Percentiles rank a stretch among this genome's conserved stretches.
These are phyloP conservation scores for Theobroma cacao DNA, from an alignment of 345 rosid species.

Conservation along the genomic window DNA sequence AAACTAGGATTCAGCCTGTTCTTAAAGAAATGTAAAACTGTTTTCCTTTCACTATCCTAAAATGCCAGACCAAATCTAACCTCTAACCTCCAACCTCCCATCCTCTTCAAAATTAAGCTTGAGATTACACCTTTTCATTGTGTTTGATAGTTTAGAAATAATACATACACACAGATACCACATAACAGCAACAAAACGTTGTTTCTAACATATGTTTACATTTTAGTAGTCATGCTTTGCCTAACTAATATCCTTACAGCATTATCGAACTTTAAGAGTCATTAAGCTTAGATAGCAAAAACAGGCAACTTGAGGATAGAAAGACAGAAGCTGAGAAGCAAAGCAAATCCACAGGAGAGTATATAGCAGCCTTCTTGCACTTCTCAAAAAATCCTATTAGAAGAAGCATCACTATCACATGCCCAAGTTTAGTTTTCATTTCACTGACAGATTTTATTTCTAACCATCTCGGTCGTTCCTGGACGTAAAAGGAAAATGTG, in stretches of 20 bases:
- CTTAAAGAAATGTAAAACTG: too few species aligned
- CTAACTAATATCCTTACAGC: background rate
- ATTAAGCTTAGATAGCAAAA: slow-evolving; percentile 72
- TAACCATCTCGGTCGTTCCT: slow-evolving; percentile 89
- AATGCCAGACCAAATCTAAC: too few species aligned
- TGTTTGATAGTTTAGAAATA: background rate
- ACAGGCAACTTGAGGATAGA: slow-evolving; percentile 77
- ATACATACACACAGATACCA: background rate
- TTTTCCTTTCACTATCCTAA: too few species aligned
- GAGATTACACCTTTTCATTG: too few species aligned
- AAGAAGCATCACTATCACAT: slow-evolving; percentile 93
- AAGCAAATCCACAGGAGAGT: slow-evolving; percentile 66
- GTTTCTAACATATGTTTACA: background rate
- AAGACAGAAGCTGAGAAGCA: slow-evolving; percentile 79
- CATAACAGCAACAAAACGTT: background rate
- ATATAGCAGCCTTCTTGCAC: slow-evolving; percentile 68
- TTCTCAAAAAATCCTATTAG: slow-evolving; percentile 87
- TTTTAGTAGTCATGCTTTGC: background rate
- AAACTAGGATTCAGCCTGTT: too few species aligned
- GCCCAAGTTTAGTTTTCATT: slow-evolving; percentile 87
- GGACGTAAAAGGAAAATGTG: background rate
- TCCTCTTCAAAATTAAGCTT: background rate
- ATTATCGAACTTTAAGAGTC: slow-evolving; percentile 21
- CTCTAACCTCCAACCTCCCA: too few species aligned
- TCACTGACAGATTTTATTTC: slow-evolving; percentile 74